Conservation (phyloP, 352 stramenopile species). For the Phytopythium aichiense region DNA sequence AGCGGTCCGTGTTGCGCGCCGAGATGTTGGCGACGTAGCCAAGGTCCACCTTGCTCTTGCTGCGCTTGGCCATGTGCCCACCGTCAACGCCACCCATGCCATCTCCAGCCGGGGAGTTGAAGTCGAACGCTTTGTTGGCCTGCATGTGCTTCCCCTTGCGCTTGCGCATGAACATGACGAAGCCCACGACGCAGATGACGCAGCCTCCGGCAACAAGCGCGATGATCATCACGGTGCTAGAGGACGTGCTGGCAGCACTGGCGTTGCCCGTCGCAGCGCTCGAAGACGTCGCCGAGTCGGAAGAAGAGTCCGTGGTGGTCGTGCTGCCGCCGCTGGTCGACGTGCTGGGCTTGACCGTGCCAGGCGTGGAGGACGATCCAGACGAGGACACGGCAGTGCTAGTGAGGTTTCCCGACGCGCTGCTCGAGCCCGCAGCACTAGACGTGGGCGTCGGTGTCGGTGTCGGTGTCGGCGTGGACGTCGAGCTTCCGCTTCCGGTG, state of each 20-base stretch:
- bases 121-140: slow-evolving; percentile 27
- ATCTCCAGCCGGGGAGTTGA: slow-evolving; percentile 20
- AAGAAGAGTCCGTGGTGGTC: slow-evolving; percentile 3
- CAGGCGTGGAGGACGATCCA: not conserved
- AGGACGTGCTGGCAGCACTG: slow-evolving; percentile 1
- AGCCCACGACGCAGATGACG: slow-evolving; percentile 29
- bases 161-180: slow-evolving; percentile 44
- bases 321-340: not conserved
- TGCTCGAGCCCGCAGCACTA: slow-evolving; percentile 5
- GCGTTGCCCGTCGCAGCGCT: slow-evolving; percentile 14
- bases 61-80: slow-evolving; percentile 2
- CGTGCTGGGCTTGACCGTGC: slow-evolving; percentile 1
- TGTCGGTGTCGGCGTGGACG: slow-evolving; percentile 6
- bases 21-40: slow-evolving; percentile 50
- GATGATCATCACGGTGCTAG: slow-evolving; percentile 32
- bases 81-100: slow-evolving; percentile 19
- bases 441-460: slow-evolving; percentile 8
- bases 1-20: slow-evolving; percentile 31
- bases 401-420: not conserved
- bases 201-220: slow-evolving; percentile 34
- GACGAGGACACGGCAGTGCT: not conserved
- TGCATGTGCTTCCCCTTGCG: slow-evolving; percentile 30
- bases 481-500: slow-evolving; percentile 23
- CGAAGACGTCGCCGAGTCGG: slow-evolving; percentile 12
- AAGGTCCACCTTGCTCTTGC: slow-evolving; percentile 28